phyloP scores from a whole-genome alignment of 2,329 filamentous ascomycete genomes.

The Hansfordia pulvinata region DNA sequence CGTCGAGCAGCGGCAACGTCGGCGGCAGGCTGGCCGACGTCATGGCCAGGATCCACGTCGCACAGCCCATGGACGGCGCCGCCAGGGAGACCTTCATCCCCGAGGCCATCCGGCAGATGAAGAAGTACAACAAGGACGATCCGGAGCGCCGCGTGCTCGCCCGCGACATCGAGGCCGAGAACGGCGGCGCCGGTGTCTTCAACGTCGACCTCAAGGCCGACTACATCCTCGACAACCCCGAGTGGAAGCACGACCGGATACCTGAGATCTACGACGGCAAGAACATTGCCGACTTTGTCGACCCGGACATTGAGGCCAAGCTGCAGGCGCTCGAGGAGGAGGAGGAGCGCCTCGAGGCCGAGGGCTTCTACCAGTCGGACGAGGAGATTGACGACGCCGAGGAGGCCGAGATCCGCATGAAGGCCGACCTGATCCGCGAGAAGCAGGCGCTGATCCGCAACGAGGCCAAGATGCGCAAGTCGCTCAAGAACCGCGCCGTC shows the following conservation, averaged over 20 bases:
- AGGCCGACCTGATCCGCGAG: slow-evolving; percentile 90
- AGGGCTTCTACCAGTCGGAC: slow-evolving; percentile 88
- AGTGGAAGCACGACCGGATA: slow-evolving; percentile 94
- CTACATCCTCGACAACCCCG: slow-evolving; percentile 74
- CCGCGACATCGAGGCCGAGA: slow-evolving; percentile 78
- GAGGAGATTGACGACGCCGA: slow-evolving; percentile 74
- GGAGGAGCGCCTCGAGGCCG: slow-evolving; percentile 80
- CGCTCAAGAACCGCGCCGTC: slow-evolving; percentile 89
- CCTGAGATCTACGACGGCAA: slow-evolving; percentile 90
- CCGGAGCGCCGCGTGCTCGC: slow-evolving; percentile 73
- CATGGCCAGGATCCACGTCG: slow-evolving; percentile 89
- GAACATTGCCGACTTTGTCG: slow-evolving; percentile 95
- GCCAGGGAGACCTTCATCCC: slow-evolving; percentile 77
- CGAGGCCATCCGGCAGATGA: slow-evolving; percentile 63
- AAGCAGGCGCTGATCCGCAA: slow-evolving; percentile 88
- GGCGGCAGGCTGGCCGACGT: slow-evolving; percentile 80
- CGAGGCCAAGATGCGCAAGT: slow-evolving; percentile 89
- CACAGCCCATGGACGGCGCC: slow-evolving; percentile 75
- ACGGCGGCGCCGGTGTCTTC: slow-evolving; percentile 91
- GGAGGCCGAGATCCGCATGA: slow-evolving; percentile 75
- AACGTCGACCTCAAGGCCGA: slow-evolving; percentile 85
- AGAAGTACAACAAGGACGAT: slow-evolving; percentile 84
- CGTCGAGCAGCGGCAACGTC: slow-evolving; percentile 59
- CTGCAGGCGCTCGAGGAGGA: slow-evolving; percentile 86
- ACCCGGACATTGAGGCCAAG: slow-evolving; percentile 92